Conservation (phyloP, 2,329 filamentous ascomycete species). For the Penicillium sclerotigenum region DNA sequence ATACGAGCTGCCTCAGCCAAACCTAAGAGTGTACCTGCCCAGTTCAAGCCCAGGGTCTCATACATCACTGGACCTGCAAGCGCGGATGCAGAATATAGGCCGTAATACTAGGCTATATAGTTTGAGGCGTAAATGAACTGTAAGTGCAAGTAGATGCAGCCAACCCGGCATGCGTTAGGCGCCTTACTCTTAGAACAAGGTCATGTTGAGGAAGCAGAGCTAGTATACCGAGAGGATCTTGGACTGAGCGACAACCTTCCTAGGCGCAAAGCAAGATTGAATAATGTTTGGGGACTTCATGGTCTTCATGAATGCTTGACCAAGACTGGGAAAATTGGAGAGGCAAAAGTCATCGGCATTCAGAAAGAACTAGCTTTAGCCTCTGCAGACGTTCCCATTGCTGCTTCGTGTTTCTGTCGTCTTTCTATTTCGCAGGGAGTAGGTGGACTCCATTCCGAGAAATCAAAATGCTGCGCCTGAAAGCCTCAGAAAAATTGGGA, state of each 20-base stretch:
- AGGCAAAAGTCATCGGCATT: not conserved
- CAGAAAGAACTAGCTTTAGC: not conserved
- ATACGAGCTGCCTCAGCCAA: too few relatives aligned
- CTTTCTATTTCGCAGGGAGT: not conserved
- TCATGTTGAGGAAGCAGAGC: not conserved
- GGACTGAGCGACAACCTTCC: not conserved
- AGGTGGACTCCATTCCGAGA: not conserved
- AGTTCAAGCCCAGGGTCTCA: too few relatives aligned
- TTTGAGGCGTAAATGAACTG: too few relatives aligned
- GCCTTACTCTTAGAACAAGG: not conserved
- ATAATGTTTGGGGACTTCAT: slow-evolving; percentile 3
- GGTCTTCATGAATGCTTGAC: slow-evolving; percentile 1
- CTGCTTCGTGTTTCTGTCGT: not conserved
- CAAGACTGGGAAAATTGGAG: slow-evolving; percentile 7
- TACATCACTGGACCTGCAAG: too few relatives aligned
- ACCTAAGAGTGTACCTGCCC: too few relatives aligned
- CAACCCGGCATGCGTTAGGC: not conserved
- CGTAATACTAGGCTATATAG: too few relatives aligned
- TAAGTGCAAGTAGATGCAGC: too few relatives aligned
- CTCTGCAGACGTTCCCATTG: not conserved
- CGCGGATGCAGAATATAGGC: too few relatives aligned
- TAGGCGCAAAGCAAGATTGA: not conserved
- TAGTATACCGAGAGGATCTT: not conserved
- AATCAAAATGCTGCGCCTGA: not conserved
- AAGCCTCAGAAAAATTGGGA: not conserved